These are phyloP conservation scores for Corymbia calophylla DNA, from an alignment of 441 rosid species.

Conservation along the genomic window DNA sequence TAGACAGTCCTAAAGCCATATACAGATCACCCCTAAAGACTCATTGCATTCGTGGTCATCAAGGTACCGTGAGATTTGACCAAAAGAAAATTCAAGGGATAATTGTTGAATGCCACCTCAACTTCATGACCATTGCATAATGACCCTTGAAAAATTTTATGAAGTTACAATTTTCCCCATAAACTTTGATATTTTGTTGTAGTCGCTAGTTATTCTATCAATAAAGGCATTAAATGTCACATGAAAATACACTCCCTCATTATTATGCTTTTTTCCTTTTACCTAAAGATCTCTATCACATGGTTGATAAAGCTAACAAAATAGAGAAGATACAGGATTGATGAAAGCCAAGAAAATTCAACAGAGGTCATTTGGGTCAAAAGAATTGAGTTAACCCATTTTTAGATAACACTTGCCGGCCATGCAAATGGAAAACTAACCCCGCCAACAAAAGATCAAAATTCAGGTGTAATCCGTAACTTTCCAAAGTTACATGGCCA, in stretches of 20 bases:
- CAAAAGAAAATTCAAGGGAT: too few species aligned
- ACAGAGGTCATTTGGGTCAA: background rate
- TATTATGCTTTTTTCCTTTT: too few species aligned
- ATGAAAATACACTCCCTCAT: background rate
- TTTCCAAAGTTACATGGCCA: background rate
- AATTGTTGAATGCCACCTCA: background rate
- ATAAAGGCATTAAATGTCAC: background rate
- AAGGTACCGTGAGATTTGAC: background rate
- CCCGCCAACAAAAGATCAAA: background rate
- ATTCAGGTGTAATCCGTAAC: too few species aligned
- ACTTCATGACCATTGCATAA: background rate
- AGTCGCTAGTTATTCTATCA: background rate
- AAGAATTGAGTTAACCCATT: background rate
- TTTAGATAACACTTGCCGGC: background rate
- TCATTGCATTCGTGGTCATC: background rate
- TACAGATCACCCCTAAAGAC: background rate
- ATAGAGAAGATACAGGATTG: background rate
- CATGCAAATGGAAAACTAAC: background rate
- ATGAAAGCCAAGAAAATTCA: background rate
- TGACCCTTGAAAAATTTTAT: background rate
- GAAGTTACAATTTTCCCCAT: background rate
- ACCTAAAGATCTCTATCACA: background rate
- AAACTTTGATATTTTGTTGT: too few species aligned
- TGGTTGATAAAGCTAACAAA: background rate
- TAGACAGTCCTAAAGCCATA: background rate